A percentile compares a stretch with the other conserved stretches of the same genome.
Evolutionary conservation across 768 basidiomycete genomes (phyloP).

Genomic region (Lentinula raphanica): DNA sequence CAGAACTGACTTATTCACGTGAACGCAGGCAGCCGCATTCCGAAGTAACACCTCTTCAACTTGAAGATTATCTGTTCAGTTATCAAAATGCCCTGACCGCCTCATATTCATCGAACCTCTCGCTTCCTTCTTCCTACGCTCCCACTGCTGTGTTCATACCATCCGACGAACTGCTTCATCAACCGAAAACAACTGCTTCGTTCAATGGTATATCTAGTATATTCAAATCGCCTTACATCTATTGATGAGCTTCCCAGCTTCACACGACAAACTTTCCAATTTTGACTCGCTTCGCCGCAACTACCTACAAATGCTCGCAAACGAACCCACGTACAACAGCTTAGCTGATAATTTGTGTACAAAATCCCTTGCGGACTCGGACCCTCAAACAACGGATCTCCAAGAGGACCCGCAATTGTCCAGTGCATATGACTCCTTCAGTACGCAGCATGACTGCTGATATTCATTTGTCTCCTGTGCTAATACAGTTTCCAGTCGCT

Average conservation of each 20-base stretch:
- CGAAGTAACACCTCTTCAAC: no score
- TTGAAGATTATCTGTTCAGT: background rate
- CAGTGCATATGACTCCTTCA: slow-evolving; percentile 7
- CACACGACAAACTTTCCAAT: slow-evolving; percentile 28
- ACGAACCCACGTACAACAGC: slow-evolving; percentile 10
- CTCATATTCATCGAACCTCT: background rate
- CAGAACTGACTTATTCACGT: background rate
- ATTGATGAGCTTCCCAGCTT: background rate
- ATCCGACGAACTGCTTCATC: background rate
- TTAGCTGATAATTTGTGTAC: slow-evolving; percentile 19
- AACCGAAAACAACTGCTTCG: background rate
- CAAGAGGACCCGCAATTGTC: background rate
- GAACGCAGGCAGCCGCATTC: background rate
- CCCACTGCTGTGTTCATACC: background rate
- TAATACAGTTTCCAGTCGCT: background rate
- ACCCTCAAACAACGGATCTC: background rate
- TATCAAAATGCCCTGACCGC: background rate
- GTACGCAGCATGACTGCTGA: slow-evolving; percentile 13
- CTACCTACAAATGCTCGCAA: slow-evolving; percentile 65
- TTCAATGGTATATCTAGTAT: background rate
- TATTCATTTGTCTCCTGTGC: background rate
- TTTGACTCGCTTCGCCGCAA: slow-evolving; percentile 48
- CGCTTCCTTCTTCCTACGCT: background rate
- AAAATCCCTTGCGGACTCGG: slow-evolving; percentile 22
- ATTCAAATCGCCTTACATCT: background rate